Percentiles rank a stretch among this genome's conserved stretches.
Evolutionary conservation across 2,329 filamentous ascomycete species (phyloP).

Genomic region (Beauveria rudraprayagi): DNA sequence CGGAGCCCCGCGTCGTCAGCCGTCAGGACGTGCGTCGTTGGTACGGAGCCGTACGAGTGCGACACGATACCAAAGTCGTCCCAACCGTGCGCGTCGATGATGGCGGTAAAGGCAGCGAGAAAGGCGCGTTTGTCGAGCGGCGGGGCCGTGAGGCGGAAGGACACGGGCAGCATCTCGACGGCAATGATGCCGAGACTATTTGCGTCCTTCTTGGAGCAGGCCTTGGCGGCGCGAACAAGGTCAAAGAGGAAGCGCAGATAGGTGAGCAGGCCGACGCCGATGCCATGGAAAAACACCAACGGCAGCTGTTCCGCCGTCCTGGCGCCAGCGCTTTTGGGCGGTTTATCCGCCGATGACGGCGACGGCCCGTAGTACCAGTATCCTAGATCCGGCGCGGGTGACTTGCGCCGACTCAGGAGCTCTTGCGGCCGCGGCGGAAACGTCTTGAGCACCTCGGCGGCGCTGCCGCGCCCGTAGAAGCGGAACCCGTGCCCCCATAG

Average conservation of each 20-base stretch:
- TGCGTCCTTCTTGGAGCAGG: conserved; percentile 2
- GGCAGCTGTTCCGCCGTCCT: conserved; percentile 34
- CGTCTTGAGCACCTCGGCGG: conserved; percentile 26
- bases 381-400: conserved; percentile 41
- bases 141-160: conserved; percentile 49
- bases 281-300: conserved; percentile 62
- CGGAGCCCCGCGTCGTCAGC: conserved; percentile 31
- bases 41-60: conserved; percentile 57
- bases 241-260: conserved; percentile 50
- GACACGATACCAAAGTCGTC: conserved; percentile 50
- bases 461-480: conserved; percentile 36
- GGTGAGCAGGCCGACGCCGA: conserved; percentile 58
- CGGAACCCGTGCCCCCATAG: conserved; percentile 43
- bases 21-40: conserved; percentile 54
- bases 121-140: conserved; percentile 46
- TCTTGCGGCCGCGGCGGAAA: conserved; percentile 52
- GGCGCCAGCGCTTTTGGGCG: too few species aligned
- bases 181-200: conserved; percentile 55
- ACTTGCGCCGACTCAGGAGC: conserved; percentile 36
- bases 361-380: conserved; percentile 48
- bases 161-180: conserved; percentile 58
- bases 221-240: conserved; percentile 31
- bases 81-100: conserved; percentile 51
- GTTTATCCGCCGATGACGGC: too few species aligned
- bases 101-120: conserved; percentile 44